Base-by-base conservation (phyloP, 1,284 basidiomycete species). In the Xanthoconium separans region DNA sequence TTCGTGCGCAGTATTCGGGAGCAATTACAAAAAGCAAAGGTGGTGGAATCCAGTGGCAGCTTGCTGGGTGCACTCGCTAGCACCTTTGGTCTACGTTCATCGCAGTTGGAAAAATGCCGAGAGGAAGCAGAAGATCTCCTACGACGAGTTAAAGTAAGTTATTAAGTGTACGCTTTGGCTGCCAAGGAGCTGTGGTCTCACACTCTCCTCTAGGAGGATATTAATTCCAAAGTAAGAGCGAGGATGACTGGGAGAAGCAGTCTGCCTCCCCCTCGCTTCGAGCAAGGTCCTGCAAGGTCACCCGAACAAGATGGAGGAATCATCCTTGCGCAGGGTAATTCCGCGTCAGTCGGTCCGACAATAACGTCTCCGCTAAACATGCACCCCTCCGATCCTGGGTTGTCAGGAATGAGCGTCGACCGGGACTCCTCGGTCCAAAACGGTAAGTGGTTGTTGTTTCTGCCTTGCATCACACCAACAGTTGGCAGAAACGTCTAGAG, bases 101-200 rank as follows among this genome's bases (percentile, higher is more conserved):
- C 29, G n/a, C n/a, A n/a, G 46, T 42, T 34, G 36, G n/a, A 0
- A 8, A 50, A 37, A 39, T 54, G 36, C 31, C 53, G 53, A 18
- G 16, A 53, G 27, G 50, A 49, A 4, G 51, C 61, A 0, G 18
- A 51, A 29, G 47, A 6, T 5, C 51, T 65, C 18, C 47, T 2
- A 18, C 33, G 34, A 34, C 55, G 51, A 15, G 29, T 62, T 9
- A 60, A 31, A 16, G 61, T 47, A 9, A 43, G 53, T 40, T 6
- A n/a, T n/a, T n/a, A n/a, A n/a, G n/a, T n/a, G n/a, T 9, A 22
- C n/a, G n/a, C n/a, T n/a, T 34, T 11, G 27, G 16, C 5, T 11
- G 12, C 34, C 8, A 12, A 20, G 12, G 31, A 13, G 20, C 30
- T 10, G 16, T 39, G 18, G n/a, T 13, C 47, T 18, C 6, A 2